Conservation (phyloP, 495 filamentous ascomycete genomes). For the Aspergillus coremiiformis region DNA sequence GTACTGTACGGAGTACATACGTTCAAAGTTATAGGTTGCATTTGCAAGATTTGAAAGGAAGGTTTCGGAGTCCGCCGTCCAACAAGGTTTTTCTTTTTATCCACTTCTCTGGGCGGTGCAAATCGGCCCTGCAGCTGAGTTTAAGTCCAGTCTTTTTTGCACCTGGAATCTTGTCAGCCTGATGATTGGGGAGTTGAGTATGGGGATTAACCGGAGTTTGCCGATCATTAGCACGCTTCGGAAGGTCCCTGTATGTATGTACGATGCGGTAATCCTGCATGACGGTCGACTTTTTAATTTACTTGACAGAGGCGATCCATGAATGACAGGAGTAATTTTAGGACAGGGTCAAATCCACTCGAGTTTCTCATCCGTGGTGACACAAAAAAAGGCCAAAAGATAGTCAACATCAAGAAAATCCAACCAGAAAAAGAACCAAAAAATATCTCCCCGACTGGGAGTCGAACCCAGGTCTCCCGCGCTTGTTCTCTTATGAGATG, state of each 20-base stretch:
- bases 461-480: constrained; percentile 22
- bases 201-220: not conserved
- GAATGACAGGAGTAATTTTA: not conserved
- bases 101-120: not conserved
- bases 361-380: not conserved
- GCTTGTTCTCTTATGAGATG: constrained; percentile 16
- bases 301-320: too few species aligned
- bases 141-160: not conserved
- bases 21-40: too few species aligned
- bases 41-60: not conserved
- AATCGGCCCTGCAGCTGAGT: not conserved
- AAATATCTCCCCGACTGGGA: constrained; percentile 18
- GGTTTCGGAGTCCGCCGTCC: not conserved
- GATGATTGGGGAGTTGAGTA: not conserved
- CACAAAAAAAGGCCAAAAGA: not conserved
- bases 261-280: not conserved
- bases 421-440: not conserved
- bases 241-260: not conserved
- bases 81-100: not conserved
- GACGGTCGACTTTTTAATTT: not conserved
- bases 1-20: too few species aligned
- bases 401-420: not conserved
- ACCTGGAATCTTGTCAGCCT: not conserved
- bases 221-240: not conserved
- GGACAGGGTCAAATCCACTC: not conserved